Conservation (phyloP, 257 asterid genomes). For the Paulownia fortunei region DNA sequence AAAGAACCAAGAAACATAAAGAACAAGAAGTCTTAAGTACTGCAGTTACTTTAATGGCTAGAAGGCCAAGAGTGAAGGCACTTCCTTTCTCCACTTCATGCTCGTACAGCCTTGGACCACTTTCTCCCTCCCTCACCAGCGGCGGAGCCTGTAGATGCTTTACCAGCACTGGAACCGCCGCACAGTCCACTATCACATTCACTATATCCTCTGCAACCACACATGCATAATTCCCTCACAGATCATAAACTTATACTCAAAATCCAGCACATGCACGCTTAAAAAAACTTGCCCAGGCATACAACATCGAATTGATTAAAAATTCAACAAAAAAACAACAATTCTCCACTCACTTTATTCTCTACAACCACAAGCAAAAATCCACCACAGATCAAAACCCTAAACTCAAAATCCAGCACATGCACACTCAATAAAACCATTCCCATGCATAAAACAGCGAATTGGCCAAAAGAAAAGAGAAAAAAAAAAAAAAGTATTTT, state of each 20-base stretch:
- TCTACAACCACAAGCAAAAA: constrained; percentile 28
- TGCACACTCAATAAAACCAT: constrained; percentile 30
- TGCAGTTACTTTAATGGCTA: constrained; percentile 80
- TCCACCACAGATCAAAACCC: constrained; percentile 44
- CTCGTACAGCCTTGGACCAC: constrained; percentile 54
- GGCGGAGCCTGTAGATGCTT: constrained; percentile 76
- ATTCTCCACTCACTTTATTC: constrained; percentile 2
- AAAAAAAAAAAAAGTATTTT: background rate
- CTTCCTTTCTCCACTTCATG: constrained; percentile 99
- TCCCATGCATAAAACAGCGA: background rate
- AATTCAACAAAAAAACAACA: background rate
- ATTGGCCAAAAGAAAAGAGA: background rate
- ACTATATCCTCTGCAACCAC: constrained; percentile 87
- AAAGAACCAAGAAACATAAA: background rate
- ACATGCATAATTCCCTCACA: constrained; percentile 36
- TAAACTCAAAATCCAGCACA: constrained; percentile 34
- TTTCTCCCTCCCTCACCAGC: constrained; percentile 52
- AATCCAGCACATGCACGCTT: constrained; percentile 11
- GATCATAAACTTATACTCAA: constrained; percentile 37
- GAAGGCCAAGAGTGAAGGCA: constrained; percentile 97
- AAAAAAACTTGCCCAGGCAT: constrained; percentile 4
- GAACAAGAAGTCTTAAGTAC: constrained; percentile 8
- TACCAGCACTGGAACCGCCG: constrained; percentile 83
- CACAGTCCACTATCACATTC: constrained; percentile 86
- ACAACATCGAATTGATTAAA: constrained; percentile 2